Percentiles rank a stretch among this genome's conserved stretches.
phyloP scores from a whole-genome alignment of 768 basidiomycete species.

The Russula abietina region DNA sequence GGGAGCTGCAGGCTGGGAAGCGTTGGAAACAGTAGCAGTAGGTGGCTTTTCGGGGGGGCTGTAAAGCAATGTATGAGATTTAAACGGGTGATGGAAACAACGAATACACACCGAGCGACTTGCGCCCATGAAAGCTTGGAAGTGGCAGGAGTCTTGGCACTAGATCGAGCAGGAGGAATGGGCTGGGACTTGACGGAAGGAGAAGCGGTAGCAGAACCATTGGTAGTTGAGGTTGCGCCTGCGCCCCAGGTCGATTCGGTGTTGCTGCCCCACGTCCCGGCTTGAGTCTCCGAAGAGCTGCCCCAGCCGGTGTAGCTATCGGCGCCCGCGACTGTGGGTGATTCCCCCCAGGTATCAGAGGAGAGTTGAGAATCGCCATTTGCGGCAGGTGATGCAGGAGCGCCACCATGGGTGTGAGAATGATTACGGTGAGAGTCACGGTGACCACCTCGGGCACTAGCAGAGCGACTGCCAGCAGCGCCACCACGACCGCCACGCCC shows the following conservation, averaged over 20 bases:
- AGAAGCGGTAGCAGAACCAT: slow-evolving; percentile 28
- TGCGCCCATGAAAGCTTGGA: slow-evolving; percentile 85
- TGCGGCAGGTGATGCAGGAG: slow-evolving; percentile 10
- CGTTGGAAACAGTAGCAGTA: slow-evolving; percentile 35
- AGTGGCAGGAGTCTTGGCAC: slow-evolving; percentile 55
- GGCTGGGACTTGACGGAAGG: slow-evolving; percentile 33
- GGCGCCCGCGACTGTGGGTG: slow-evolving; percentile 29
- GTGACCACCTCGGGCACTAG: slow-evolving; percentile 45
- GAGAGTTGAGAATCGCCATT: slow-evolving; percentile 20
- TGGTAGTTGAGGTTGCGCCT: slow-evolving; percentile 28
- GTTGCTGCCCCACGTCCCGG: slow-evolving; percentile 29
- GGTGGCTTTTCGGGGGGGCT: slow-evolving; percentile 64
- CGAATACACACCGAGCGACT: slow-evolving; percentile 56
- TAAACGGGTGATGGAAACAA: neutral
- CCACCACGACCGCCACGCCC: slow-evolving; percentile 45
- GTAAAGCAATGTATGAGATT: slow-evolving; percentile 13
- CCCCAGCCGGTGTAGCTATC: slow-evolving; percentile 19
- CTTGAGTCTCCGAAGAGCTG: slow-evolving; percentile 28
- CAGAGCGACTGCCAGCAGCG: slow-evolving; percentile 38
- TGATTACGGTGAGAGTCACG: slow-evolving; percentile 34
- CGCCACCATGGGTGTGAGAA: slow-evolving; percentile 36
- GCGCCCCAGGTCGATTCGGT: slow-evolving; percentile 31
- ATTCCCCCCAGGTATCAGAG: slow-evolving; percentile 30
- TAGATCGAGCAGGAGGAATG: slow-evolving; percentile 26
- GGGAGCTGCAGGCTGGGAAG: slow-evolving; percentile 27